These are phyloP conservation scores for Brassica incana DNA, from an alignment of 345 rosid genomes.

Conservation along the genomic window DNA sequence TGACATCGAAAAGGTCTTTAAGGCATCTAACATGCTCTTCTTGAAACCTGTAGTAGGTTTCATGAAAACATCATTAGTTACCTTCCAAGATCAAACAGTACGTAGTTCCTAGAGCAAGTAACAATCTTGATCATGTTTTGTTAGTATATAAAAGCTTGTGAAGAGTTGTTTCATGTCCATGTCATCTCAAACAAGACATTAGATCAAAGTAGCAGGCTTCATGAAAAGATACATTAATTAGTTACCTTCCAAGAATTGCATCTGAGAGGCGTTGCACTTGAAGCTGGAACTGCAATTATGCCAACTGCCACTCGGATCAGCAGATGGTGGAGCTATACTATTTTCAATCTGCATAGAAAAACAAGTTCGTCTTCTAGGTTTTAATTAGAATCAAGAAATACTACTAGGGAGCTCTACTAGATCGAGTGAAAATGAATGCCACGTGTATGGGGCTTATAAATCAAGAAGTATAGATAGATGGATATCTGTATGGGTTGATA, in stretches of 20 bases:
- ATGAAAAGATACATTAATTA: background rate
- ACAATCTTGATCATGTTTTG: too few species aligned
- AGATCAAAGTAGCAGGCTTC: constrained; percentile 7
- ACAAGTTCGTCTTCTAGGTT: background rate
- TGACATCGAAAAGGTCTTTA: constrained; percentile 24
- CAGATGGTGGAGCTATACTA: constrained; percentile 37
- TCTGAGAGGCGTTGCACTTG: constrained; percentile 28
- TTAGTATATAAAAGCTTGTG: too few species aligned
- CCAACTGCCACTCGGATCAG: constrained; percentile 35
- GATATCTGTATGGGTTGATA: background rate
- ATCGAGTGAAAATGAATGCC: background rate
- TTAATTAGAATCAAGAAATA: background rate
- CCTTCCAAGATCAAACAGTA: too few species aligned
- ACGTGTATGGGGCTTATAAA: background rate
- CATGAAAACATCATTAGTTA: too few species aligned
- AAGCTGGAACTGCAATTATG: constrained; percentile 14
- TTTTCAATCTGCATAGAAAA: constrained; percentile 20
- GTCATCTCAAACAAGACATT: background rate
- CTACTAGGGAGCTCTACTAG: background rate
- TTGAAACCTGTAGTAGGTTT: constrained; percentile 7
- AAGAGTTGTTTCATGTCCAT: too few species aligned
- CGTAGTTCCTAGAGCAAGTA: too few species aligned
- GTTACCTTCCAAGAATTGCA: constrained; percentile 23
- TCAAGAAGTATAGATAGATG: background rate
- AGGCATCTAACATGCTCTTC: constrained; percentile 22